A percentile compares a stretch with the other conserved stretches of the same genome.
Evolutionary conservation across 1,284 basidiomycete species (phyloP).

Genomic region (Apiotrichum domesticum): DNA sequence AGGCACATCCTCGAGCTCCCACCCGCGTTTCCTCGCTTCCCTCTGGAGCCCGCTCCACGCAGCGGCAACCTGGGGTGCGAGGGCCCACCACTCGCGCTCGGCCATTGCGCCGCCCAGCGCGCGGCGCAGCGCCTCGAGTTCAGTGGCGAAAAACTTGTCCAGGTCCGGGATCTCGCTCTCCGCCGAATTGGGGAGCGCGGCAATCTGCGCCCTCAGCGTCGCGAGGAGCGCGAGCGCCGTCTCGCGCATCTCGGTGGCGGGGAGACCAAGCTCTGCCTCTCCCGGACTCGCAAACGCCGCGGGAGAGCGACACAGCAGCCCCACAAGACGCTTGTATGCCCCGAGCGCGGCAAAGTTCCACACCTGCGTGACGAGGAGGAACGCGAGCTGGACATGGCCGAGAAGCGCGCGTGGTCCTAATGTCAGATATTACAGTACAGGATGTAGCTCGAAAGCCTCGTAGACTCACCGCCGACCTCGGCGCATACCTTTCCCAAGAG

Average conservation of each 20-base stretch:
- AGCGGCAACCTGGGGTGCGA: conserved; percentile 1
- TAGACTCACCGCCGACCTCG: conserved; percentile 37
- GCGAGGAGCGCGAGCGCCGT: conserved; percentile 20
- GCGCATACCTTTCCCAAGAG: conserved; percentile 34
- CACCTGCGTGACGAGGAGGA: conserved; percentile 46
- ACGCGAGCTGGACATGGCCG: conserved; percentile 46
- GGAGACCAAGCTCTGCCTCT: conserved; percentile 1
- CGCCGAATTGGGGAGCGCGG: conserved; percentile 43
- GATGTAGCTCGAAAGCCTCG: too few relatives aligned
- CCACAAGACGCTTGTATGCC: conserved; percentile 44
- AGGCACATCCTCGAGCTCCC: conserved; percentile 24
- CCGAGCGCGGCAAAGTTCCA: conserved; percentile 46
- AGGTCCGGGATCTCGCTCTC: conserved; percentile 46
- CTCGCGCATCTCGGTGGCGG: not conserved
- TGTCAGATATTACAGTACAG: not conserved
- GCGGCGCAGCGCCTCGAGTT: conserved; percentile 34
- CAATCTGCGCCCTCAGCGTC: conserved; percentile 38
- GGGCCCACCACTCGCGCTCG: conserved; percentile 5
- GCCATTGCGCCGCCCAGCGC: conserved; percentile 20
- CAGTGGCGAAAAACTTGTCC: conserved; percentile 40
- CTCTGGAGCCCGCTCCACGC: conserved; percentile 14
- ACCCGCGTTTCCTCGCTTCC: conserved; percentile 22
- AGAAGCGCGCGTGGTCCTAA: conserved; percentile 41
- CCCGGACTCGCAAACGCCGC: conserved; percentile 15
- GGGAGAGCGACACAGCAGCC: conserved; percentile 37